A percentile compares a stretch with the other conserved stretches of the same genome.
Evolutionary conservation across 352 stramenopile genomes (phyloP).

Genomic region (Phytopythium ostracodes): DNA sequence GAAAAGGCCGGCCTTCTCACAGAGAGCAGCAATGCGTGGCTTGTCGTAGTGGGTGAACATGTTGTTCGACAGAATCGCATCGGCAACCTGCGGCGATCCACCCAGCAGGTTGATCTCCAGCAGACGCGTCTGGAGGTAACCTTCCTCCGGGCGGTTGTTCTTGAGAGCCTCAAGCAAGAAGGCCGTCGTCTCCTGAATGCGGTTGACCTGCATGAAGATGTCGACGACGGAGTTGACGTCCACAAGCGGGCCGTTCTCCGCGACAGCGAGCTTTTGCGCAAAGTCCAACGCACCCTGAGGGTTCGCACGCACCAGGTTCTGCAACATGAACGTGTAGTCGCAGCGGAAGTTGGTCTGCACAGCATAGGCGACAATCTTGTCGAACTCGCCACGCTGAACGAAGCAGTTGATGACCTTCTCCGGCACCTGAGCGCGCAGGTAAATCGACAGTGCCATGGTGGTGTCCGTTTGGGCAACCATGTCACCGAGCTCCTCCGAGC

Average conservation of each 20-base stretch:
- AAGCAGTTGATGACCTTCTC: constrained; percentile 99
- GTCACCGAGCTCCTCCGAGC: constrained; percentile 97
- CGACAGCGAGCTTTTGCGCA: constrained; percentile 96
- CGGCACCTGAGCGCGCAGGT: constrained; percentile 95
- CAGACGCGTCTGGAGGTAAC: constrained; percentile 98
- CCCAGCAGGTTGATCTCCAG: constrained; percentile 99
- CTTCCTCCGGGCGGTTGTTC: constrained; percentile 98
- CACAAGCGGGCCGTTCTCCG: constrained; percentile 93
- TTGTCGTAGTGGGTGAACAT: constrained; percentile 99
- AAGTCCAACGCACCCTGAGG: constrained; percentile 97
- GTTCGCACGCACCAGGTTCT: constrained; percentile 98
- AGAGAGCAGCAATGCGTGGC: constrained; percentile 96
- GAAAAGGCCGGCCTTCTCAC: constrained; percentile 97
- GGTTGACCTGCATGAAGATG: constrained; percentile 99
- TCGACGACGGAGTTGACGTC: constrained; percentile 99
- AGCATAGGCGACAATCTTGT: constrained; percentile 98
- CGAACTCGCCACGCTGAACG: constrained; percentile 98
- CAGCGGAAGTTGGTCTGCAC: constrained; percentile 97
- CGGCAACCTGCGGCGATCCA: constrained; percentile 97
- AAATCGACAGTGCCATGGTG: constrained; percentile 98
- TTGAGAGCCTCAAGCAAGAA: constrained; percentile 99
- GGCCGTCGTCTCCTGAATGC: constrained; percentile 98
- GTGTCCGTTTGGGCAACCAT: constrained; percentile 94
- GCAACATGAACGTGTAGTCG: constrained; percentile 99
- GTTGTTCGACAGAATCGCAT: constrained; percentile 99